Evolutionary conservation across 192 early-diverging fungal genomes (phyloP), one percentile per base, ranked within the genome.

Genomic region (Funneliformis geosporum): DNA sequence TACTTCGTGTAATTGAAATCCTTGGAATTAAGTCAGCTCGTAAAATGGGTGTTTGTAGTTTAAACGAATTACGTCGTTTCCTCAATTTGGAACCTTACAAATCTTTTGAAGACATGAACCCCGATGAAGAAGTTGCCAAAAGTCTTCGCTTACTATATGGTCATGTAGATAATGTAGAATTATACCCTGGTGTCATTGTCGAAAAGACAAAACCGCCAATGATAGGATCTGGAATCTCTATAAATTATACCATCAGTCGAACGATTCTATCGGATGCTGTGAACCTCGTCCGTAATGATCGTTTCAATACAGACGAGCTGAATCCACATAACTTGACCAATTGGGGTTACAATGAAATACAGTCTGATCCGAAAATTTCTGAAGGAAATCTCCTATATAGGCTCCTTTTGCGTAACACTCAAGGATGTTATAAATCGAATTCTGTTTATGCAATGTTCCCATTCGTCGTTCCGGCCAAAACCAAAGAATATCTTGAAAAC

Each of bases 281-380:
- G 21, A 84, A 88, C 23, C 80, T 88, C 3, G 64, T 88, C n/a
- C 74, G 85, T 43, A 87, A 88, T 50, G 87, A 88, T 79, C 83
- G 87, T 21, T 89, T 88, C 66, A 75, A 81, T 9, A 75, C 75
- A 27, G 67, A 89, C 47, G 87, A 83, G 25, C 39, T 85, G 38
- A 87, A 61, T 42, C 85, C 85, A 8, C 60, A 73, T 39, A 82
- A 80, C 43, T 75, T 88, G 14, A 88, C 87, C 55, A 80, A 81
- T 46, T 88, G 87, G 87, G 87, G 87, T 6, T 82, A 64, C 25
- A 79, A 84, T 14, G 60, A 85, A 27, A 25, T 82, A 27, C 9
- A 61, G 33, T 25, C 18, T 7, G 66, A 39, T 39, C 27, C 27
- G 21, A 14, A 68, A 11, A n/a, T 42, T 1, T 4, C 27, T 4